Conservation (phyloP, 768 basidiomycete genomes). For the Psilocybe azurescens region DNA sequence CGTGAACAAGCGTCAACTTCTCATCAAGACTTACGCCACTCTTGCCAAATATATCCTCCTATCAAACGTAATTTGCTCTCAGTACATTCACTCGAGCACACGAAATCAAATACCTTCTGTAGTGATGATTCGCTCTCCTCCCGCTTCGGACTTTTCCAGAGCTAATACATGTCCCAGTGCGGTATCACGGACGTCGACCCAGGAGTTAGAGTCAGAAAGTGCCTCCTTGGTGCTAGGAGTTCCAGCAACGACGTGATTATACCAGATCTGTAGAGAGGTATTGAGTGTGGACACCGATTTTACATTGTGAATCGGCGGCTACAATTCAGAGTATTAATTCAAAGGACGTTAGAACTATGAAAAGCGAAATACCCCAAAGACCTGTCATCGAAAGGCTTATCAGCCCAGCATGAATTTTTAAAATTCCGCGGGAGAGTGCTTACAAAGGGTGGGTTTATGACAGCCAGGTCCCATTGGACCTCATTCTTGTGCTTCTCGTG, state of each 20-base stretch:
- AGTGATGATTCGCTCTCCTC: slow-evolving; percentile 61
- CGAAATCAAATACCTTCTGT: slow-evolving; percentile 32
- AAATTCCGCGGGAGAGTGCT: not conserved
- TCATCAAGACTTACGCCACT: slow-evolving; percentile 35
- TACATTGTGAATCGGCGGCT: slow-evolving; percentile 39
- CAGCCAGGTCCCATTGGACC: slow-evolving; percentile 54
- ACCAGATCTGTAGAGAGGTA: too few relatives aligned
- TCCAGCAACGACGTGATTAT: slow-evolving; percentile 21
- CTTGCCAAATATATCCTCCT: slow-evolving; percentile 38
- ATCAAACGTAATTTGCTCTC: not conserved
- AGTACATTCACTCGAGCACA: not conserved
- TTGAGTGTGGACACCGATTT: too few relatives aligned
- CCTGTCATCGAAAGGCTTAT: not conserved
- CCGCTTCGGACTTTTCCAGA: slow-evolving; percentile 53
- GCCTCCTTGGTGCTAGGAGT: slow-evolving; percentile 24
- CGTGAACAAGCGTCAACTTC: not conserved
- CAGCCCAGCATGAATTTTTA: not conserved
- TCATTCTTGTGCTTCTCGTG: slow-evolving; percentile 45
- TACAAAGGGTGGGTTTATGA: slow-evolving; percentile 54
- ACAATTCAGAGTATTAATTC: not conserved
- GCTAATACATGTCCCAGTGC: slow-evolving; percentile 60
- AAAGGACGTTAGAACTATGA: not conserved
- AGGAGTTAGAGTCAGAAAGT: slow-evolving; percentile 27
- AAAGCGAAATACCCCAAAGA: slow-evolving; percentile 13
- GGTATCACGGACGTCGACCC: slow-evolving; percentile 60